These are phyloP conservation scores for Acacia melanoxylon DNA, from an alignment of 306 rosid species.

Conservation along the genomic window DNA sequence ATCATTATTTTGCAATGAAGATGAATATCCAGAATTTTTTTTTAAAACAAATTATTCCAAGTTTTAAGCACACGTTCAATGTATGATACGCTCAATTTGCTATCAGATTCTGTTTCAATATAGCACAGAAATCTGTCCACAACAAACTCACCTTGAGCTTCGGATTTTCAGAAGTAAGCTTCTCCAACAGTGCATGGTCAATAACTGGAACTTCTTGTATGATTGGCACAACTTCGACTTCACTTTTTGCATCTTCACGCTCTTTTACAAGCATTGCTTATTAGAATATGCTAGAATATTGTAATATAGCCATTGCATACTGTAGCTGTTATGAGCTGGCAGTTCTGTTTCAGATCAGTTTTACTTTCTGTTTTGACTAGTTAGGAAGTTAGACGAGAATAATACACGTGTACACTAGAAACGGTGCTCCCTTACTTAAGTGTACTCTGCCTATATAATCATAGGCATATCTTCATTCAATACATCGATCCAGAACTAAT, in stretches of 20 bases:
- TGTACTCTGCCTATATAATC: no score
- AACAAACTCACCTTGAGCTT: slow-evolving; percentile 68
- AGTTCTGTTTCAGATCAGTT: no score
- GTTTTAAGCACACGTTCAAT: slow-evolving; percentile 51
- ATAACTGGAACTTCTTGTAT: slow-evolving; percentile 83
- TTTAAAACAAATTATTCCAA: background rate
- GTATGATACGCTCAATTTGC: slow-evolving; percentile 63
- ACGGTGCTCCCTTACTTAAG: no score
- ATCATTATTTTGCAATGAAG: slow-evolving; percentile 2
- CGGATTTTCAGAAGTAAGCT: slow-evolving; percentile 72
- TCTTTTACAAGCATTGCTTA: slow-evolving; percentile 71
- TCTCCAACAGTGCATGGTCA: slow-evolving; percentile 73
- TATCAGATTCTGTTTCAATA: slow-evolving; percentile 58
- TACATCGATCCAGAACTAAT: no score
- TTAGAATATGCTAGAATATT: no score
- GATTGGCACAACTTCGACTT: slow-evolving; percentile 49
- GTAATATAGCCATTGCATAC: no score
- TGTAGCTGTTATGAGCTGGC: no score
- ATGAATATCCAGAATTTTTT: background rate
- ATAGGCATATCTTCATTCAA: no score
- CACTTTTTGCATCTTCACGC: slow-evolving; percentile 54
- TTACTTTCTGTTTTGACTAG: no score
- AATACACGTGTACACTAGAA: no score
- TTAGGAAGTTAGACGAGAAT: no score
- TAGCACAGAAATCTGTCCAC: background rate